These are phyloP conservation scores for Pisolithus orientalis DNA, from an alignment of 768 basidiomycete species.

Conservation along the genomic window DNA sequence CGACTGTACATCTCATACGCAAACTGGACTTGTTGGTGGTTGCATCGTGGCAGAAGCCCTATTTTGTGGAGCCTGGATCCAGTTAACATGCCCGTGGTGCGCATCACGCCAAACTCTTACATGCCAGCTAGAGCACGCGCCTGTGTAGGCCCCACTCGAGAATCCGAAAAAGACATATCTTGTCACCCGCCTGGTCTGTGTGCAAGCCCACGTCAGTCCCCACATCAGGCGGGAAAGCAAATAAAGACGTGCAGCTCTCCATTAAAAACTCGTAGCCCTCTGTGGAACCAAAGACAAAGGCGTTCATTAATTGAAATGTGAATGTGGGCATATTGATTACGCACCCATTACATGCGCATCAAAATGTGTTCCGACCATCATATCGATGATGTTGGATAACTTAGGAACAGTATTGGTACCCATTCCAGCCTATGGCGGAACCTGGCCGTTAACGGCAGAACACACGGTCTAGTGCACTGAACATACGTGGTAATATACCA, in stretches of 20 bases:
- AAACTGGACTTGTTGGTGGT: conserved; percentile 73
- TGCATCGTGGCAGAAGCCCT: conserved; percentile 62
- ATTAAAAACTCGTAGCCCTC: conserved; percentile 75
- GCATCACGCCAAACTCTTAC: conserved; percentile 28
- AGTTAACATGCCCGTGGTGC: background rate
- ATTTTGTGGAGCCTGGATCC: conserved; percentile 55
- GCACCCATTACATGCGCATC: conserved; percentile 66
- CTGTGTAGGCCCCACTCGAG: conserved; percentile 70
- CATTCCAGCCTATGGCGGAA: conserved; percentile 49
- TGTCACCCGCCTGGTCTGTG: conserved; percentile 59
- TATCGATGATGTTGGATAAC: conserved; percentile 49
- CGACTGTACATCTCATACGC: conserved; percentile 60
- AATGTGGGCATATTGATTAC: conserved; percentile 3
- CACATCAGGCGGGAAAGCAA: background rate
- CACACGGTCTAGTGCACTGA: background rate
- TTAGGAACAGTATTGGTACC: conserved; percentile 64
- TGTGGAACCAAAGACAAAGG: conserved; percentile 14
- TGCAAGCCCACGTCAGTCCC: background rate
- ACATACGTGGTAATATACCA: conserved; percentile 69
- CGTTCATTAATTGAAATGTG: background rate
- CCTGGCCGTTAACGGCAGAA: background rate
- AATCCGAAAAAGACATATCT: conserved; percentile 79
- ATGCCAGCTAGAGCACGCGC: conserved; percentile 70
- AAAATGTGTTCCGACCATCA: conserved; percentile 57
- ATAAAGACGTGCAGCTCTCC: conserved; percentile 55